These are phyloP conservation scores for Tolypocladium nubicola DNA, from an alignment of 2,329 filamentous ascomycete genomes.

Conservation along the genomic window DNA sequence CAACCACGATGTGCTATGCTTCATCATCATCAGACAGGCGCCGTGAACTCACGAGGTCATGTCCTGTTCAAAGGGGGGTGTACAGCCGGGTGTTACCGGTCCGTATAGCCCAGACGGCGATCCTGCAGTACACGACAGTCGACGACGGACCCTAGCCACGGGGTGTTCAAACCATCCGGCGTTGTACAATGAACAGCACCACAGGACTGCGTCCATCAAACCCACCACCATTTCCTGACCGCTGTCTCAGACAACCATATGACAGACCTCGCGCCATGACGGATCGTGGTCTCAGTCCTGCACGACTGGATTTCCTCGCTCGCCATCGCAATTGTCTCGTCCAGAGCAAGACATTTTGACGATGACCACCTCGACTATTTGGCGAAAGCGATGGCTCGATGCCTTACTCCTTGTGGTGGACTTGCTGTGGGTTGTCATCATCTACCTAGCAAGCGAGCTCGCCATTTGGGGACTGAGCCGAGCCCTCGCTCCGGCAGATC, in stretches of 20 bases:
- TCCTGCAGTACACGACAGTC: neutral
- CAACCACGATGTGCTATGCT: neutral
- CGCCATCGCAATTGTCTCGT: neutral
- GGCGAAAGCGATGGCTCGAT: conserved; percentile 6
- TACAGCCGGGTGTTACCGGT: neutral
- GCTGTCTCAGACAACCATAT: neutral
- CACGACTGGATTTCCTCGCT: neutral
- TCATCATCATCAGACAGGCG: neutral
- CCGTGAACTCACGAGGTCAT: neutral
- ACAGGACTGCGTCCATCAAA: neutral
- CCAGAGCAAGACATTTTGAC: neutral
- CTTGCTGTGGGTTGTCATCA: conserved; percentile 20
- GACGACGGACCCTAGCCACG: neutral
- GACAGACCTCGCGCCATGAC: neutral
- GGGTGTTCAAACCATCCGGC: neutral
- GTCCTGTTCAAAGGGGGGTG: neutral
- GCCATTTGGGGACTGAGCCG: conserved; percentile 32
- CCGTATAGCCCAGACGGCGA: neutral
- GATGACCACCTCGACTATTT: neutral
- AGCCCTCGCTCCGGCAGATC: conserved; percentile 16
- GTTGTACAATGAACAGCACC: conserved; percentile 3
- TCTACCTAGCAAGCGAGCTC: conserved; percentile 32
- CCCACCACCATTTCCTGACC: neutral
- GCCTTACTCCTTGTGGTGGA: conserved; percentile 4
- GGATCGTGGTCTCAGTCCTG: neutral